Conservation (phyloP, 352 stramenopile genomes). For the Phytopythium aichiense region DNA sequence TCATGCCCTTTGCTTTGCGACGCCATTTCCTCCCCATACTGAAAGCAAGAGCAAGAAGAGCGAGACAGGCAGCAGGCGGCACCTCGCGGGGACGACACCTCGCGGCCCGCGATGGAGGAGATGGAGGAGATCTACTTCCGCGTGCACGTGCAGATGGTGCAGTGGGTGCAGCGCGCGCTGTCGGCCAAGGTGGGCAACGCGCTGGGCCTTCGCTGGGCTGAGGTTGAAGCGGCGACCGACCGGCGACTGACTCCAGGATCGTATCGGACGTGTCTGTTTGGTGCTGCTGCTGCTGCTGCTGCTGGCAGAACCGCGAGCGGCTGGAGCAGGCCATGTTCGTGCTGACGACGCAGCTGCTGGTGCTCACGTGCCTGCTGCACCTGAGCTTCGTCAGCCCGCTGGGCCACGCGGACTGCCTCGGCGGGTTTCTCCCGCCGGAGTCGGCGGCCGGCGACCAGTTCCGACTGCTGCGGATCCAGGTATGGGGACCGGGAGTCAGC, state of each 20-base stretch:
- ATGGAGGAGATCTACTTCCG: constrained; percentile 79
- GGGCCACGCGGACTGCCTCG: constrained; percentile 28
- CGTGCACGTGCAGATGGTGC: constrained; percentile 61
- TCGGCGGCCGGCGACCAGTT: constrained; percentile 11
- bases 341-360: constrained; percentile 38
- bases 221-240: background rate
- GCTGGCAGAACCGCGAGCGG: constrained; percentile 37
- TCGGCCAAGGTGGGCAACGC: constrained; percentile 29
- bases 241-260: background rate
- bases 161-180: constrained; percentile 35
- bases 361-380: constrained; percentile 49
- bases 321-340: constrained; percentile 66
- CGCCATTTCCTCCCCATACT: background rate
- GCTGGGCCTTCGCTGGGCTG: background rate
- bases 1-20: background rate
- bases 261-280: background rate
- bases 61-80: background rate
- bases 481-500: no score
- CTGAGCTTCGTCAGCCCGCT: constrained; percentile 40
- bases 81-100: background rate
- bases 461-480: constrained; percentile 35
- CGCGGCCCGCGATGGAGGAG: constrained; percentile 21
- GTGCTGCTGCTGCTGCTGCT: background rate
- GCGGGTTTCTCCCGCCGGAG: constrained; percentile 19
- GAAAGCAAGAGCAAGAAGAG: background rate